Evolutionary conservation across 2,329 filamentous ascomycete species (phyloP).

Genomic region (Diaporthe sp.): DNA sequence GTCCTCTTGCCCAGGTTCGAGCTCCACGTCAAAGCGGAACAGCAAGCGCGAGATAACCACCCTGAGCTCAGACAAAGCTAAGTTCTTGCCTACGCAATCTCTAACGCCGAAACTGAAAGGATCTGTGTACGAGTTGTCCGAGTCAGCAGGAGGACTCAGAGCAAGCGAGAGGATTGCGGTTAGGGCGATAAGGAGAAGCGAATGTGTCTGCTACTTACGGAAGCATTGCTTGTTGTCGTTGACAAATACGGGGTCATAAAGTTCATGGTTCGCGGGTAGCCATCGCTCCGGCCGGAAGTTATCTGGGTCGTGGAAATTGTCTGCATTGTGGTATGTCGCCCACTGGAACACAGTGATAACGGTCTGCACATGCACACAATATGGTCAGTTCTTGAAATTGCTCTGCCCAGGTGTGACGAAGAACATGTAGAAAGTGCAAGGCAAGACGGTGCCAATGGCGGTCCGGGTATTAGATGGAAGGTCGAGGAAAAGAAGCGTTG

Average conservation of each 20-base stretch:
- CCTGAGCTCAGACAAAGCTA: slow-evolving; percentile 54
- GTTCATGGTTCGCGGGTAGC: slow-evolving; percentile 16
- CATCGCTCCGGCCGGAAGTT: slow-evolving; percentile 31
- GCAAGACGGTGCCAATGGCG: neutral
- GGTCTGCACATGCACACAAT: neutral
- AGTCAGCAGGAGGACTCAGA: neutral
- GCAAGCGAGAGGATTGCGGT: neutral
- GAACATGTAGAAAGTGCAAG: neutral
- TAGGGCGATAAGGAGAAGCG: neutral
- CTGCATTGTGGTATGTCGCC: slow-evolving; percentile 39
- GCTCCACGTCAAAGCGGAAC: slow-evolving; percentile 53
- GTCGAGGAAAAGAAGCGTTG: neutral
- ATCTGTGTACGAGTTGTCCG: slow-evolving; percentile 52
- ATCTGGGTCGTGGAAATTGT: slow-evolving; percentile 27
- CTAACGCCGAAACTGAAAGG: slow-evolving; percentile 44
- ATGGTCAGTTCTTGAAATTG: neutral
- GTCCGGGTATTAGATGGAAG: neutral
- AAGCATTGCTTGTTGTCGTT: slow-evolving; percentile 35
- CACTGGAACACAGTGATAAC: slow-evolving; percentile 35
- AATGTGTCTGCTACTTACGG: slow-evolving; percentile 8
- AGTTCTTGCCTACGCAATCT: slow-evolving; percentile 45
- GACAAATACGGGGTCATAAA: neutral
- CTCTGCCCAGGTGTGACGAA: neutral
- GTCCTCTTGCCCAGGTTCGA: slow-evolving; percentile 17
- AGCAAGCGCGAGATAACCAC: slow-evolving; percentile 52